Evolutionary conservation across 768 basidiomycete species (phyloP), one percentile per base, ranked within the genome.

Genomic region (Boletus subcaerulescens): DNA sequence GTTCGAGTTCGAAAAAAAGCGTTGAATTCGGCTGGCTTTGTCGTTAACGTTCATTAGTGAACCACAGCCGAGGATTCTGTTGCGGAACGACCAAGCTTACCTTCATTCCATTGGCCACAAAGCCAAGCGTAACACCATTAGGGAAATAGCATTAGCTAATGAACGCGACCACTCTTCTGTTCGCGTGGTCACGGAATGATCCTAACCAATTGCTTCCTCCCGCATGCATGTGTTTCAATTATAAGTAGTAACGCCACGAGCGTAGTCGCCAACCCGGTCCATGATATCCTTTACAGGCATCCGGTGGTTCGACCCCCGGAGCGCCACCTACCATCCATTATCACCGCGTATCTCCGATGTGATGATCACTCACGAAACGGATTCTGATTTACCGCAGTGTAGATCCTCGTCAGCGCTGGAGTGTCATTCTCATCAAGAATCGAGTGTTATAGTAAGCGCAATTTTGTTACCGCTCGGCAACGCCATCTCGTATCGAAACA

Each of bases 221-320:
- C 43, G 46, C 45, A 39, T 13, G 39, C 15, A 17, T 48, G 46
- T 9, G 36, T n/a, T 29, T 38, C 24, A 17, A 43, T 26, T 38
- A 24, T 38, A 35, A 54, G 29, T 29, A 9, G 29, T 29, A 9
- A 29, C 29, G 29, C 29, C 26, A 6, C 9, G 26, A 24, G 24
- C 24, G 24, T 24, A 29, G 26, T 26, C 26, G 8, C 8, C 26
- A 26, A 26, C 26, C 24, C 24, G 24, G 24, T n/a, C 22, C 26
- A 17, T 39, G 36, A 26, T 18, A 24, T 32, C 41, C 36, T n/a
- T 41, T 51, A 36, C 22, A 12, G 41, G 44, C 36, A 52, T 50
- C 59, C 62, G 62, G 62, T 12, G 51, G 50, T 31, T 42, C 14
- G 8, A 15, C 26, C 7, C 39, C 62, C 62, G 62, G 62, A 42